These are phyloP conservation scores for Otatea glauca DNA, from an alignment of 176 grass and related monocot species.

Conservation along the genomic window DNA sequence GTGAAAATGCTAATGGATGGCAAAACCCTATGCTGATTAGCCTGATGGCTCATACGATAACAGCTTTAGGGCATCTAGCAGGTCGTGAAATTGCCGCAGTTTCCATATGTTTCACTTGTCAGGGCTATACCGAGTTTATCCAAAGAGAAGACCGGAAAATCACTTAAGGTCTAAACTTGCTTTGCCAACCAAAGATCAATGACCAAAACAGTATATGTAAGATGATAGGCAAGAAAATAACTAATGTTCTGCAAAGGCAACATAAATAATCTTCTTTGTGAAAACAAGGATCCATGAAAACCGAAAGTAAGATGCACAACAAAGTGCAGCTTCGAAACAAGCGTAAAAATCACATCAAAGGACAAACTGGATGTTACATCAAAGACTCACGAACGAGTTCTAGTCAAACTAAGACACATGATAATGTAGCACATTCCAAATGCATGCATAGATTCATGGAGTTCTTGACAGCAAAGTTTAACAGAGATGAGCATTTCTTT, in stretches of 20 bases:
- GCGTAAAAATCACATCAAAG: slow-evolving; percentile 3
- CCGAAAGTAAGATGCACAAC: background rate
- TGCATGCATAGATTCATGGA: background rate
- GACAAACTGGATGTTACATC: slow-evolving; percentile 1
- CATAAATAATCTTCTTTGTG: slow-evolving; percentile 5
- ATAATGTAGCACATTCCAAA: background rate
- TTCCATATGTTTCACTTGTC: background rate
- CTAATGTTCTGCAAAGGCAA: background rate
- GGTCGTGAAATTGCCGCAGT: background rate
- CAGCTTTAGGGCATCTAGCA: background rate
- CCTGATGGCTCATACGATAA: background rate
- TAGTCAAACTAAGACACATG: background rate
- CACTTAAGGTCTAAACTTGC: background rate
- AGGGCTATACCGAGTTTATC: background rate
- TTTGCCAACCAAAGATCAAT: slow-evolving; percentile 14
- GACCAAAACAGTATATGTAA: background rate
- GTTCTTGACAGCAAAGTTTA: slow-evolving; percentile 27
- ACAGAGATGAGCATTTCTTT: background rate
- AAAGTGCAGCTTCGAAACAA: background rate
- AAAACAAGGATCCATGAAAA: slow-evolving; percentile 14
- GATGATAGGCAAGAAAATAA: slow-evolving; percentile 10
- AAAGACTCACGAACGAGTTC: background rate
- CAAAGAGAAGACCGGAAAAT: background rate
- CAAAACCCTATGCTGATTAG: background rate
- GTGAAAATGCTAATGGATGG: background rate